A percentile compares a stretch with the other conserved stretches of the same genome.
Evolutionary conservation across 1,139 yeast genomes (phyloP).

Genomic region (Dujonia santamariae): DNA sequence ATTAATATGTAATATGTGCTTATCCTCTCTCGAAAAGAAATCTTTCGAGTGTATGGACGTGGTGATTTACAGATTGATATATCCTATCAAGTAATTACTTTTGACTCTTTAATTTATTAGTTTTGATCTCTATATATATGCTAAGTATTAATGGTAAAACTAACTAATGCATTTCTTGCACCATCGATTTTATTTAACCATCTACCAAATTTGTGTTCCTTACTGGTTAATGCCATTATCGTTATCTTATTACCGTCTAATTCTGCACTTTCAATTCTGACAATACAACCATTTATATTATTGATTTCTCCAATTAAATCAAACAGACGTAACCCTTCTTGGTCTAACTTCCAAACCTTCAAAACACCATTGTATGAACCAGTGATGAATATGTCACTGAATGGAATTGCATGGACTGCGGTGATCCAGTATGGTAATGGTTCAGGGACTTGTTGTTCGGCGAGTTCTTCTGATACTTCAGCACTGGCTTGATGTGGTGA

Average conservation of each 20-base stretch:
- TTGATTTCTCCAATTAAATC: conserved; percentile 50
- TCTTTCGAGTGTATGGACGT: too few species aligned
- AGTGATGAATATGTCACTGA: conserved; percentile 74
- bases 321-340: conserved; percentile 59
- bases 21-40: too few species aligned
- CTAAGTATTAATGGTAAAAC: conserved; percentile 36
- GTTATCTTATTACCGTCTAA: conserved; percentile 46
- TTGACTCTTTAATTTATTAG: too few species aligned
- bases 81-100: too few species aligned
- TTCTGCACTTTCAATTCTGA: conserved; percentile 65
- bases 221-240: conserved; percentile 66
- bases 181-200: conserved; percentile 52
- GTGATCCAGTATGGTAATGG: conserved; percentile 86
- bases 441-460: conserved; percentile 56
- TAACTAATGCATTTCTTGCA: conserved; percentile 42
- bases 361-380: conserved; percentile 86
- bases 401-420: conserved; percentile 82
- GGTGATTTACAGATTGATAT: too few species aligned
- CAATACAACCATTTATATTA: conserved; percentile 71
- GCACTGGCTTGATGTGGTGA: conserved; percentile 61
- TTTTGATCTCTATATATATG: too few species aligned
- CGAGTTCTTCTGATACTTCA: conserved; percentile 44
- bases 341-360: conserved; percentile 71
- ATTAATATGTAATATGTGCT: too few species aligned
- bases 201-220: conserved; percentile 86